Evolutionary conservation across 2,329 filamentous ascomycete genomes (phyloP), one percentile per base, ranked within the genome.

Genomic region (Ilyonectria destructans): DNA sequence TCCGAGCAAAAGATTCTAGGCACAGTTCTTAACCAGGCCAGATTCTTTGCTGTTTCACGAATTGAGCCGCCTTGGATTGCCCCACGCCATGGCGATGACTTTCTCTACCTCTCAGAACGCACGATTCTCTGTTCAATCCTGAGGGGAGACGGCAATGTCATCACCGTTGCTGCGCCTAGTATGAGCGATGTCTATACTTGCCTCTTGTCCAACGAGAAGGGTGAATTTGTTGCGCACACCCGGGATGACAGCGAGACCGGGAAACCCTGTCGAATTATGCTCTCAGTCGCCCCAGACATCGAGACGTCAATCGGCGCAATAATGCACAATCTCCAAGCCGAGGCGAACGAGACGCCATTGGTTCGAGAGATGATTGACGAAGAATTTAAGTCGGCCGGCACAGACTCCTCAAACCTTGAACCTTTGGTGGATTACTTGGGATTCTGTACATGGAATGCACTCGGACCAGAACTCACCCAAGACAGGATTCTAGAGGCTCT

Each of bases 401-500:
- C 31, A 5, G 4, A 10, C 31, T 19, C 54, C 17, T 43, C 37
- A 8, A 37, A 46, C 17, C 55, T 58, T 58, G 55, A 19, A 21
- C 37, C 55, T 54, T 55, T 65, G 13, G 46, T 65, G 23, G 62
- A 65, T 29, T 49, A 58, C 35, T 26, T 65, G n/a, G 62, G 62
- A 17, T 65, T 59, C 62, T 65, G 85, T 79, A 97, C 95, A 0
- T 97, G 95, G 95, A 97, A 97, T 77, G 92, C 90, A 0, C 85
- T 97, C 0, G 94, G 95, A 0, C 93, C 95, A 75, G 84, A 91
- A 49, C 85, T 97, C 54, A 95, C 90, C 0, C 92, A 94, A 68
- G 86, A 93, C 19, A 96, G 94, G 75, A 88, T 97, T 12, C 83
- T 94, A 21, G 80, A 88, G 40, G 93, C 93, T 1, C 84, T 97